Percentiles rank a stretch among this genome's conserved stretches.
Evolutionary conservation across 371 early-diverging fungal species (phyloP).

Genomic region (Nosema bombycis): DNA sequence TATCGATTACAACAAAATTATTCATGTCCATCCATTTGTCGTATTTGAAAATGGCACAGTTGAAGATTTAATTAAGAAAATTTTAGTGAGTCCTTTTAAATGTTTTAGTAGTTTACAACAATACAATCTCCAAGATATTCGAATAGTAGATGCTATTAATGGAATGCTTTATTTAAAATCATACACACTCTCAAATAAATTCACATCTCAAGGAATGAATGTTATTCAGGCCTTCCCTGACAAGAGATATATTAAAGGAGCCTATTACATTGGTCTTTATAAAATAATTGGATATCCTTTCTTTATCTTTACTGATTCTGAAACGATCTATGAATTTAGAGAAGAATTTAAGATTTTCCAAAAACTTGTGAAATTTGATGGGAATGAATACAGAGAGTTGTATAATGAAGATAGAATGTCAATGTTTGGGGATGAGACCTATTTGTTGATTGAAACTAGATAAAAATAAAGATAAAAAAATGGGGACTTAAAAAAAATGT

Average conservation of each 20-base stretch:
- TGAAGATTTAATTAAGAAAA: conserved; percentile 27
- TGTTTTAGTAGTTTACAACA: conserved; percentile 6
- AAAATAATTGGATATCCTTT: conserved; percentile 38
- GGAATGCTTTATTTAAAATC: conserved; percentile 14
- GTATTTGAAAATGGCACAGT: conserved; percentile 4
- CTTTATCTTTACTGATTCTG: conserved; percentile 23
- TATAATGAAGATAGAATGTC: conserved; percentile 24
- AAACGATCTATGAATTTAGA: conserved; percentile 23
- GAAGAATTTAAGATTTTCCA: conserved; percentile 14
- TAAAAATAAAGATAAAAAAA: conserved; percentile 12
- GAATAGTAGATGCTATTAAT: conserved; percentile 31
- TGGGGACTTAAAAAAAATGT: neutral
- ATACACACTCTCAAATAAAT: conserved; percentile 12
- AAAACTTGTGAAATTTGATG: conserved; percentile 35
- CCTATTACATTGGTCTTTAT: conserved; percentile 35
- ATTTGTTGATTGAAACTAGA: conserved; percentile 28
- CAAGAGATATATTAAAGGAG: conserved; percentile 18
- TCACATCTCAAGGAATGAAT: conserved; percentile 42
- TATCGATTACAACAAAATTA: conserved; percentile 33
- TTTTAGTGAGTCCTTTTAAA: conserved; percentile 22
- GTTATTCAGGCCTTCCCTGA: conserved; percentile 24
- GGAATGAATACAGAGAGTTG: conserved; percentile 30
- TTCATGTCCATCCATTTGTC: conserved; percentile 30
- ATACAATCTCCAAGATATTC: neutral
- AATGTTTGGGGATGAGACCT: conserved; percentile 24